phyloP scores from a whole-genome alignment of 768 basidiomycete species.

The Leccinum imitatum region DNA sequence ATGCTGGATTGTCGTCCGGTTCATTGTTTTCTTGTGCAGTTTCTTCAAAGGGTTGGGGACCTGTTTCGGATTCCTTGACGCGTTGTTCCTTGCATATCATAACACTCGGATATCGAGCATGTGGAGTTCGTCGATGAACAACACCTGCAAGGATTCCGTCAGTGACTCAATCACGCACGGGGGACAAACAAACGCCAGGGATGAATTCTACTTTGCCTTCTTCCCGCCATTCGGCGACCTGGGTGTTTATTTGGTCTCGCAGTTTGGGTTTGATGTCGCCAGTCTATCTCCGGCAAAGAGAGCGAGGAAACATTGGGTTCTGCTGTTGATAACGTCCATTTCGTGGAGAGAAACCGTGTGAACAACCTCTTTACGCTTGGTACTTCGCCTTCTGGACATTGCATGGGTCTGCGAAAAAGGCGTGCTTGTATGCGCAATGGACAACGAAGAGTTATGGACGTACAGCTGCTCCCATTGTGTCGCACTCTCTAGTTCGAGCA shows the following conservation, averaged over 20 bases:
- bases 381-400: constrained; percentile 96
- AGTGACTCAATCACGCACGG: background rate
- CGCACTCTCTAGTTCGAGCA: constrained; percentile 96
- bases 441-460: constrained; percentile 31
- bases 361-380: constrained; percentile 95
- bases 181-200: constrained; percentile 68
- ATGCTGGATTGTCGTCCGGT: no score
- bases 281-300: constrained; percentile 88
- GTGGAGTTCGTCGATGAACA: constrained; percentile 99
- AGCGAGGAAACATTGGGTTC: constrained; percentile 97
- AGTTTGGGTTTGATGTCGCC: constrained; percentile 98
- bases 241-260: constrained; percentile 93
- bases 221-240: constrained; percentile 97
- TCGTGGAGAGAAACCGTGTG: constrained; percentile 98
- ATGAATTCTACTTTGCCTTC: constrained; percentile 98
- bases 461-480: constrained; percentile 99
- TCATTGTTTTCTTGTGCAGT: no score
- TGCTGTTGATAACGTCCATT: constrained; percentile 98
- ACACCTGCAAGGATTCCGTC: constrained; percentile 53
- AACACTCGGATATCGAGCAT: constrained; percentile 83
- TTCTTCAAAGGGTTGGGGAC: no score
- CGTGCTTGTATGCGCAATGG: background rate
- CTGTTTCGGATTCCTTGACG: no score
- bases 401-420: constrained; percentile 70
- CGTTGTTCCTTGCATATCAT: no score